phyloP scores from a whole-genome alignment of 2,329 filamentous ascomycete species.

The Teratosphaeria pseudoeucalypti region DNA sequence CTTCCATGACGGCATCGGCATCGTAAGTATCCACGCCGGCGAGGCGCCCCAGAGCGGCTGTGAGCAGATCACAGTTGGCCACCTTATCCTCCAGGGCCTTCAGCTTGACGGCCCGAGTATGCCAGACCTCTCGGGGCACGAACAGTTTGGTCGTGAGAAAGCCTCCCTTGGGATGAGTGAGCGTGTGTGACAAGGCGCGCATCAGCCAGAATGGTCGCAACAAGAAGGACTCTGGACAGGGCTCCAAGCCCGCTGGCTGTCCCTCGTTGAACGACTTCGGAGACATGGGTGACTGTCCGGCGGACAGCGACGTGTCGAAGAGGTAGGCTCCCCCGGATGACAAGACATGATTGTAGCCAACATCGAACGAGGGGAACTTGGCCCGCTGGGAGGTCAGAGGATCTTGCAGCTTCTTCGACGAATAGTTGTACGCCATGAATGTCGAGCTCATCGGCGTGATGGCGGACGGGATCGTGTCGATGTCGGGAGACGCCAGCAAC shows the following conservation, averaged over 20 bases:
- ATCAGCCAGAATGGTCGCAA: slow-evolving; percentile 98
- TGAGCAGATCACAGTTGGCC: slow-evolving; percentile 79
- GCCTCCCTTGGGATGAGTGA: slow-evolving; percentile 81
- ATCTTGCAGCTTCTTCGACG: slow-evolving; percentile 21
- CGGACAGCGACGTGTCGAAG: slow-evolving; percentile 52
- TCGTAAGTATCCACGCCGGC: slow-evolving; percentile 77
- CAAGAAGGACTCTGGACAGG: slow-evolving; percentile 79
- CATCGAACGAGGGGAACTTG: slow-evolving; percentile 44
- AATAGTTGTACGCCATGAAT: slow-evolving; percentile 41
- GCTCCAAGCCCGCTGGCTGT: slow-evolving; percentile 70
- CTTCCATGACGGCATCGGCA: slow-evolving; percentile 81
- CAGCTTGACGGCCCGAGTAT: slow-evolving; percentile 84
- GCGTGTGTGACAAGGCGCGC: slow-evolving; percentile 84
- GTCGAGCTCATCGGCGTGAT: slow-evolving; percentile 60
- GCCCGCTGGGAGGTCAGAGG: slow-evolving; percentile 21
- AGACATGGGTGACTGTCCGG: slow-evolving; percentile 15
- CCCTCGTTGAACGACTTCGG: slow-evolving; percentile 34
- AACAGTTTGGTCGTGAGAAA: slow-evolving; percentile 89
- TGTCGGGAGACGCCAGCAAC: slow-evolving; percentile 48
- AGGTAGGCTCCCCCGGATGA: slow-evolving; percentile 64
- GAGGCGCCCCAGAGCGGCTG: slow-evolving; percentile 64
- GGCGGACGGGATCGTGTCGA: slow-evolving; percentile 56
- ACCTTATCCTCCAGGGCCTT: slow-evolving; percentile 91
- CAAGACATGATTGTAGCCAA: slow-evolving; percentile 23
- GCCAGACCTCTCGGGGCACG: slow-evolving; percentile 85